Evolutionary conservation across 1,139 yeast genomes (phyloP).

Genomic region (Pichia sp.): DNA sequence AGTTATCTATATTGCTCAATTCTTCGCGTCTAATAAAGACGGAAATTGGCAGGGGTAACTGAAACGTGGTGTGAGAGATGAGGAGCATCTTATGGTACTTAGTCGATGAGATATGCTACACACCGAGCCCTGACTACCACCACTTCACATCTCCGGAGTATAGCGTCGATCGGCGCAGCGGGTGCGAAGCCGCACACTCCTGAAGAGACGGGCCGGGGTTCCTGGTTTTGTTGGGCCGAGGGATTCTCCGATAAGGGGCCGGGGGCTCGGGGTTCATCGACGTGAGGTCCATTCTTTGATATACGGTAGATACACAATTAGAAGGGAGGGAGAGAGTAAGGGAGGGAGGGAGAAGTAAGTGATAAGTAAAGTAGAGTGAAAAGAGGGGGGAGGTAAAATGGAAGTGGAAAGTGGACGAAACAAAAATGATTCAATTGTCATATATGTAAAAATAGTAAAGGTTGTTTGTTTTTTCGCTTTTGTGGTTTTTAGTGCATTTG

Average conservation of each 20-base stretch:
- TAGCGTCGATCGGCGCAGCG: no score
- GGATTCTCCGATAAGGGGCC: background rate
- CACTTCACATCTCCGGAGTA: no score
- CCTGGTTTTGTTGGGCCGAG: background rate
- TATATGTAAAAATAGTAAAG: slow-evolving; percentile 1
- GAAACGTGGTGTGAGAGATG: no score
- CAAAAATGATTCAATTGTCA: background rate
- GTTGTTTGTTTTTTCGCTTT: background rate
- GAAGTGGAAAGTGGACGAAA: background rate
- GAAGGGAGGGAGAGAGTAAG: background rate
- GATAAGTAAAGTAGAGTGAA: background rate
- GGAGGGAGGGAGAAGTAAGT: background rate
- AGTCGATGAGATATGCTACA: no score
- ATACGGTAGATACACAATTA: background rate
- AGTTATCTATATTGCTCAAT: no score
- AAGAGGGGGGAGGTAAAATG: no score
- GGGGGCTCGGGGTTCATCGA: background rate
- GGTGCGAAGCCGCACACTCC: no score
- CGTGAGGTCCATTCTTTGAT: background rate
- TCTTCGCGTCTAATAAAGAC: no score
- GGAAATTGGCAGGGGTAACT: no score
- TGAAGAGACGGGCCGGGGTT: no score
- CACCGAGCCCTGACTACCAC: no score
- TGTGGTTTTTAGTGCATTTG: background rate
- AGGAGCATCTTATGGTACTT: no score